These are phyloP conservation scores for Mortierella alpina DNA, from an alignment of 192 early-diverging fungal species.

Conservation along the genomic window DNA sequence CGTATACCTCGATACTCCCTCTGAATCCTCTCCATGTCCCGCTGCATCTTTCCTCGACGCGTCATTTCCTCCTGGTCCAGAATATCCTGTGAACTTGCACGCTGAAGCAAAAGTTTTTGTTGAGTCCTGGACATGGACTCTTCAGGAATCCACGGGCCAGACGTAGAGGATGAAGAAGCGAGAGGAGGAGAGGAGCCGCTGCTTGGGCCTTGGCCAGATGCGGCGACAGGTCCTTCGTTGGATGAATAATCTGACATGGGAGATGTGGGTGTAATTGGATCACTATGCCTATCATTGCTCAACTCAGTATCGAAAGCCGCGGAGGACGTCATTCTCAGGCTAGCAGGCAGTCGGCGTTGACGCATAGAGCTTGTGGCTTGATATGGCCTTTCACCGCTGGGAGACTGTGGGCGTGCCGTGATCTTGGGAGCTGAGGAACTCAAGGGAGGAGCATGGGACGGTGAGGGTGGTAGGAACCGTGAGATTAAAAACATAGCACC, in stretches of 20 bases:
- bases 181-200: background rate
- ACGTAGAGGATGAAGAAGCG: background rate
- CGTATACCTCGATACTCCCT: slow-evolving; percentile 27
- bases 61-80: slow-evolving; percentile 22
- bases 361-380: background rate
- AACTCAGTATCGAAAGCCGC: background rate
- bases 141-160: slow-evolving; percentile 17
- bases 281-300: background rate
- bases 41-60: background rate
- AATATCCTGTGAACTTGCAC: slow-evolving; percentile 20
- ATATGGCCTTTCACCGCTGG: background rate
- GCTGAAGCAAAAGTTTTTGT: slow-evolving; percentile 39
- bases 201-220: background rate
- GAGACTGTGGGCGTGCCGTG: background rate
- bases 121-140: slow-evolving; percentile 34
- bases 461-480: slow-evolving; percentile 13
- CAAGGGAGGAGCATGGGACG: slow-evolving; percentile 1
- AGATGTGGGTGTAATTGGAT: background rate
- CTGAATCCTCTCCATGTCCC: slow-evolving; percentile 36
- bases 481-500: slow-evolving; percentile 11
- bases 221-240: background rate
- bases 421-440: slow-evolving; percentile 2
- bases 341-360: slow-evolving; percentile 14
- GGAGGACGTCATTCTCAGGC: slow-evolving; percentile 21
- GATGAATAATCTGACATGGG: background rate